Evolutionary conservation across 2,329 filamentous ascomycete genomes (phyloP), one percentile per base, ranked within the genome.

Genomic region (Exophiala xenobiotica): DNA sequence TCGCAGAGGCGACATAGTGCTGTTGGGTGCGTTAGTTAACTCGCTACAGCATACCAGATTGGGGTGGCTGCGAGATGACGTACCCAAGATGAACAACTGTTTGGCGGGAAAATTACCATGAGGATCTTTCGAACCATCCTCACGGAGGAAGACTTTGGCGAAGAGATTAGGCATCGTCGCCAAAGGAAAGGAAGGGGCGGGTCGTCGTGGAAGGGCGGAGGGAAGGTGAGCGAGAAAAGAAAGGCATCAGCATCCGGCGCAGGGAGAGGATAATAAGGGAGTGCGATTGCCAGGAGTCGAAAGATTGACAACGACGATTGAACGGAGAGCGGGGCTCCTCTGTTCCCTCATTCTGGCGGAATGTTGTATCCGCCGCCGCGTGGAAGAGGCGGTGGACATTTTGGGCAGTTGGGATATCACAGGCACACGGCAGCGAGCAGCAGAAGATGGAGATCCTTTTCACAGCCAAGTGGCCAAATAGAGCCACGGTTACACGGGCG

Each of bases 1-100:
- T 99, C 93, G 77, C 90, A 96, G 75, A 99, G 92, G 66, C 93
- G 86, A 73, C 91, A 96, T 65, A 96, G 79, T 39, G 90, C 91
- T 95, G 46, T 51, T 31, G 37, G 41, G 18, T 41, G 38, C 35
- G 49, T 56, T 56, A 59, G 55, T 42, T 33, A 35, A 39, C 39
- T 55, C 50, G 51, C 44, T 49, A 52, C 47, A 61, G 57, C 29
- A 53, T 43, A 31, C 42, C 31, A 49, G 42, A 39, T 56, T 37
- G 47, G 45, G 41, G n/a, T 39, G 27, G 38, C 44, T 43, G 51
- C 52, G 51, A 62, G 60, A 58, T 61, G 54, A 70, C 70, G 65
- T 69, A 73, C 71, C 70, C 57, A 73, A 63, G 12, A 73, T 66
- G 57, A 71, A 78, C 61, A 85, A 73, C 63, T 85, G 82, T 60